Evolutionary conservation across 129 eudicot species (phyloP).

Genomic region (Silybum marianum): DNA sequence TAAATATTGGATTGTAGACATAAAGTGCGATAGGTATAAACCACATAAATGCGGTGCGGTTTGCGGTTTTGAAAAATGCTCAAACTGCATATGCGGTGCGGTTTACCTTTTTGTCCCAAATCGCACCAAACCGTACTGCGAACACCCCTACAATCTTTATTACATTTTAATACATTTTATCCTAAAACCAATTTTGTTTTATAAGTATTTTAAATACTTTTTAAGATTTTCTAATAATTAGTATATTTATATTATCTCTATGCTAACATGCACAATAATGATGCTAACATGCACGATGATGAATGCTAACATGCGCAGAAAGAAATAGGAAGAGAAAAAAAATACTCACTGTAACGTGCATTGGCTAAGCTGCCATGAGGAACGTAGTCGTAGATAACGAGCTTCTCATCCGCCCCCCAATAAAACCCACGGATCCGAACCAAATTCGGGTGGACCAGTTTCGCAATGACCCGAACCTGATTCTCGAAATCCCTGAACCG

Average conservation of each 20-base stretch:
- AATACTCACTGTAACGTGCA: conserved; percentile 83
- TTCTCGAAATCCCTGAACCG: conserved; percentile 86
- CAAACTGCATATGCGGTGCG: no score
- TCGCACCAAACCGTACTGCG: no score
- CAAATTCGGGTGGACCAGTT: conserved; percentile 84
- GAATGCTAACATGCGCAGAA: not conserved
- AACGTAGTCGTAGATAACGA: conserved; percentile 85
- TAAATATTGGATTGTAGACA: no score
- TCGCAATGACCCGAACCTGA: conserved; percentile 74
- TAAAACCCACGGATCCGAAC: conserved; percentile 95
- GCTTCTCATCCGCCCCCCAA: conserved; percentile 94
- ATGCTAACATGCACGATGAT: not conserved
- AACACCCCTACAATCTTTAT: no score
- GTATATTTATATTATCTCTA: not conserved
- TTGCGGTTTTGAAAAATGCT: no score
- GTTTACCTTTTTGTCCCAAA: no score
- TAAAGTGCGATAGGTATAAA: no score
- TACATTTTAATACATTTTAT: not conserved
- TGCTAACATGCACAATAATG: not conserved
- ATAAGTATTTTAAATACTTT: no score
- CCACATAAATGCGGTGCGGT: no score
- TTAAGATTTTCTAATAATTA: not conserved
- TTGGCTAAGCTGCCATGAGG: conserved; percentile 97
- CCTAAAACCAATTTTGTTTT: no score
- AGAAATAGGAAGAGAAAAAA: not conserved